phyloP scores from a whole-genome alignment of 805 yeast genomes.

The Saccharomycopsis fibuligera region DNA sequence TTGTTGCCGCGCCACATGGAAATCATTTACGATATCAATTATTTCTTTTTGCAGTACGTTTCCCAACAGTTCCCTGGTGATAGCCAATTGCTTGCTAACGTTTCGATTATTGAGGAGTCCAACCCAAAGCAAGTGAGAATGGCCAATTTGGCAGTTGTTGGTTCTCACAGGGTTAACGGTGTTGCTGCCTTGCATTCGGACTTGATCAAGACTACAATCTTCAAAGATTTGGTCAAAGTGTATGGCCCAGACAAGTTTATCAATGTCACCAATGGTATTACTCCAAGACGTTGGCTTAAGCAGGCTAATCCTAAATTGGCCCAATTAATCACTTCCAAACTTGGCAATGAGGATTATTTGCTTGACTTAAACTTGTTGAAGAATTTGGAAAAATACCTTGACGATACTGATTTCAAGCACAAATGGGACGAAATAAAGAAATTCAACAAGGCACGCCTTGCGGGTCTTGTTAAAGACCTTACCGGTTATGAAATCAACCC shows the following conservation, averaged over 20 bases:
- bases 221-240: constrained; percentile 80
- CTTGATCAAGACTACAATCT: constrained; percentile 80
- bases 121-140: constrained; percentile 78
- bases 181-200: constrained; percentile 95
- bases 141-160: constrained; percentile 88
- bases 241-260: constrained; percentile 81
- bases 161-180: constrained; percentile 91
- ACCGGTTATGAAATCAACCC: constrained; percentile 58
- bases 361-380: constrained; percentile 63
- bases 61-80: constrained; percentile 74
- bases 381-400: constrained; percentile 55
- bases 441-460: constrained; percentile 61
- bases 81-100: constrained; percentile 53
- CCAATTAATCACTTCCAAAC: constrained; percentile 60
- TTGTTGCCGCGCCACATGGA: constrained; percentile 88
- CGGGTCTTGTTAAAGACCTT: constrained; percentile 56
- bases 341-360: constrained; percentile 65
- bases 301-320: constrained; percentile 87
- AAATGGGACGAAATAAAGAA: constrained; percentile 69
- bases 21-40: constrained; percentile 80
- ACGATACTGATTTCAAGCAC: constrained; percentile 60
- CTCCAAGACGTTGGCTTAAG: constrained; percentile 94
- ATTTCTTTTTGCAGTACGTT: constrained; percentile 68
- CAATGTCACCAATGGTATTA: constrained; percentile 90
- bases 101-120: constrained; percentile 81